Base-by-base conservation (phyloP, 345 rosid genomes). In the Chamaenerion angustifolium region DNA sequence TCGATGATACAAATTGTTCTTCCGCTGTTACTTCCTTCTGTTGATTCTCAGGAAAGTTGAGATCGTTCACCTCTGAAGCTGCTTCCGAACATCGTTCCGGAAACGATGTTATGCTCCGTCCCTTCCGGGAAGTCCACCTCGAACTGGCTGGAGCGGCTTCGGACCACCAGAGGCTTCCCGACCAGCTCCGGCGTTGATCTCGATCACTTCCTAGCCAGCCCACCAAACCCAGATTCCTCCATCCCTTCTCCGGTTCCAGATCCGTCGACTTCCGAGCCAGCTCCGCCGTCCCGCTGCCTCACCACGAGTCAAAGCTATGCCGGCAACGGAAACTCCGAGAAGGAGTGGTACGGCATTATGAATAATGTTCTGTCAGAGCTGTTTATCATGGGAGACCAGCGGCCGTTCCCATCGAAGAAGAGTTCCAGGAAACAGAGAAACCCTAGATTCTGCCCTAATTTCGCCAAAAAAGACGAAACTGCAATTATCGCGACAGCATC, bases 121-220 rank as follows among this genome's bases (percentile, higher is more conserved):
- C 46, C 75, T 18, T 56, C 74, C 64, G 74, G 52, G 50, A 78
- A 76, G 74, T 71, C 88, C 61, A 62, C 67, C 42, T 73, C 88
- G 13, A 79, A 67, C 63, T 90, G 98, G 95, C 77, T 90, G 45
- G 83, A 79, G 64, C 92, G 98, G 11, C 90, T 89, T 54, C 83
- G 97, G 12, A 67, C 88, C 52, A 77, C 53, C 72, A 89, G 69
- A 67, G 97, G 97, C 65, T 58, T 89, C 51, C 76, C 93, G 11
- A 43, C 64, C 35, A 75, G 60, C 43, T 87, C 77, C 17, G 60
- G 74, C 64, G 68, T 69, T 64, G 79, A 66, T 54, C 92, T 88
- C 56, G 90, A 69, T 57, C 73, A 77, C 50, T 88, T 76, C 70
- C 88, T 88, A 66, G 52, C 46, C 56, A 48, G 56, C 0, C 49